Evolutionary conservation across 441 rosid genomes (phyloP).

Genomic region (Populus hybrid): DNA sequence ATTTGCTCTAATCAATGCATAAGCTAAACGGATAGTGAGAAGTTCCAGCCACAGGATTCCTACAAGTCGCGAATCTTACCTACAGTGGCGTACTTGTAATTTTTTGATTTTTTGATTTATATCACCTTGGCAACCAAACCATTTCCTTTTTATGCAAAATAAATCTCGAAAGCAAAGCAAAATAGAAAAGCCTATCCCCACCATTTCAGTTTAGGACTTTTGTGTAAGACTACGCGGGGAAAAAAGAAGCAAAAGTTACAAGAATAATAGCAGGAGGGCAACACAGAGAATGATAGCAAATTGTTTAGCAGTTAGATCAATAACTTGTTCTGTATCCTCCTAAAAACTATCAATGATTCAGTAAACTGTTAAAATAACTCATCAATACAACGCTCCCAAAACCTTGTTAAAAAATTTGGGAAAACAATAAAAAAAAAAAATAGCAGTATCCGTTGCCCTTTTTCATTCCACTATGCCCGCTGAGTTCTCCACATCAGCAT

Average conservation of each 20-base stretch:
- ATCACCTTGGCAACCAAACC: no score
- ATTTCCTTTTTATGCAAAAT: no score
- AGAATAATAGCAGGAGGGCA: neutral
- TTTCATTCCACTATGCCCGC: conserved; percentile 52
- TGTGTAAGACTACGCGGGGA: no score
- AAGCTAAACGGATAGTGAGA: neutral
- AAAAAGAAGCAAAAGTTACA: no score
- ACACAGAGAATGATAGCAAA: neutral
- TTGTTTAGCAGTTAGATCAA: neutral
- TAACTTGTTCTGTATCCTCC: neutral
- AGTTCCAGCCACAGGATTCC: neutral
- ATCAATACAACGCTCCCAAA: neutral
- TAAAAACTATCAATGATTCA: neutral
- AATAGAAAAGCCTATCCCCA: no score
- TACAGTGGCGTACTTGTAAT: no score
- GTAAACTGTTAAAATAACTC: neutral
- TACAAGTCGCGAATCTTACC: neutral
- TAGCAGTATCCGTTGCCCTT: neutral
- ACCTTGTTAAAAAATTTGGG: neutral
- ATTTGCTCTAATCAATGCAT: neutral
- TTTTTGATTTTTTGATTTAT: no score
- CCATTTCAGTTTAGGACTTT: no score
- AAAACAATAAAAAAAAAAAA: no score
- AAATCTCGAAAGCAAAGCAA: no score
- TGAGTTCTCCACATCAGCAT: conserved; percentile 60